phyloP scores from a whole-genome alignment of 2,329 filamentous ascomycete species.

The Metarhizium brunneum region DNA sequence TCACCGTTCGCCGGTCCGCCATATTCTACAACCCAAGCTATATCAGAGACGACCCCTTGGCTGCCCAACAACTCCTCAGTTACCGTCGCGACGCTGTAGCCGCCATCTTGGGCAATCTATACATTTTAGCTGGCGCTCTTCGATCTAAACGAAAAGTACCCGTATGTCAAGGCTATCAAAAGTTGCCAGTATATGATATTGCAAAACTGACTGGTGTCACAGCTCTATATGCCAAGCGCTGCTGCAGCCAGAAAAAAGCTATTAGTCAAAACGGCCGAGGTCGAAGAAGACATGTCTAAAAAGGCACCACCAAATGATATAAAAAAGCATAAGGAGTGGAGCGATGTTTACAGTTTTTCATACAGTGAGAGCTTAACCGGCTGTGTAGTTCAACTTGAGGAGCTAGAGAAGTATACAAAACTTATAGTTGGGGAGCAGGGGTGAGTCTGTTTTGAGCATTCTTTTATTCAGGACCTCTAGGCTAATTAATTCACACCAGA shows the following conservation, averaged over 20 bases:
- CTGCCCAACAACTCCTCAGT: constrained; percentile 37
- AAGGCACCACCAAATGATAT: constrained; percentile 13
- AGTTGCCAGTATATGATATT: too few relatives aligned
- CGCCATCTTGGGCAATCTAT: constrained; percentile 47
- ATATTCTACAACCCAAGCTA: constrained; percentile 47
- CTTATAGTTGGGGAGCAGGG: constrained; percentile 47
- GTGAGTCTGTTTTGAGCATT: constrained; percentile 14
- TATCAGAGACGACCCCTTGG: constrained; percentile 39
- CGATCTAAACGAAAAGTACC: constrained; percentile 40
- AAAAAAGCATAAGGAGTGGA: constrained; percentile 36
- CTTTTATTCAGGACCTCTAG: background rate
- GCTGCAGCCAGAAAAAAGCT: constrained; percentile 43
- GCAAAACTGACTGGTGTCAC: background rate
- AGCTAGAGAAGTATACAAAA: constrained; percentile 47
- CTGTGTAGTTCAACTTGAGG: constrained; percentile 44
- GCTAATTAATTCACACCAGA: constrained; percentile 12
- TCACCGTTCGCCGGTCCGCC: constrained; percentile 47
- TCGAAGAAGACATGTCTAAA: constrained; percentile 29
- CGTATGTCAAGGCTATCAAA: constrained; percentile 18
- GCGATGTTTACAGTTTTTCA: constrained; percentile 47
- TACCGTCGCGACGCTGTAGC: constrained; percentile 49
- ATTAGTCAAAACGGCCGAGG: constrained; percentile 37
- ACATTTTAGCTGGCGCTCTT: constrained; percentile 47
- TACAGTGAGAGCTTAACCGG: constrained; percentile 44
- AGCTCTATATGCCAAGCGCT: constrained; percentile 47